Evolutionary conservation across 192 early-diverging fungal genomes (phyloP).

Genomic region (Coemansia sp.): DNA sequence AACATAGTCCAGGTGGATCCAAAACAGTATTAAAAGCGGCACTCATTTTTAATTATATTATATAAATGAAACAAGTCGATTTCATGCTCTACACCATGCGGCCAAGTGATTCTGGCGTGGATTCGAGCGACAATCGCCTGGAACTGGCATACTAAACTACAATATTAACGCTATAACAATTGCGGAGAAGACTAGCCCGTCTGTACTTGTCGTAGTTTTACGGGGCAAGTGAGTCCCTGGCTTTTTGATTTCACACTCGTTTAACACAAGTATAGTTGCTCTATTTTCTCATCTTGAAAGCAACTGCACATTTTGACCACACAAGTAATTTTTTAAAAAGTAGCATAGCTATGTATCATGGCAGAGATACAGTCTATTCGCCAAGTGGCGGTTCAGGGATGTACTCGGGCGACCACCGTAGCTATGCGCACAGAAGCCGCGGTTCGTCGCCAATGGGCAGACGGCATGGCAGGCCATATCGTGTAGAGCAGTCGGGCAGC

Average conservation of each 20-base stretch:
- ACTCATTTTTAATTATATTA: background rate
- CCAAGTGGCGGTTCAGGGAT: slow-evolving; percentile 12
- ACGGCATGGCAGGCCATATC: slow-evolving; percentile 14
- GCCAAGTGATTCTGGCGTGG: background rate
- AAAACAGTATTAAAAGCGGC: background rate
- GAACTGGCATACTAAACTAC: slow-evolving; percentile 3
- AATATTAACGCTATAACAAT: background rate
- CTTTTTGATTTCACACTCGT: background rate
- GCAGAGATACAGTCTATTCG: slow-evolving; percentile 13
- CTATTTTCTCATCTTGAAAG: background rate
- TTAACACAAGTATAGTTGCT: background rate
- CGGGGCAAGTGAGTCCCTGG: background rate
- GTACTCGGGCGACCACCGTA: slow-evolving; percentile 5
- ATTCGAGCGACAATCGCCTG: background rate
- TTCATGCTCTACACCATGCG: slow-evolving; percentile 1
- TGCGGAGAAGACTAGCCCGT: slow-evolving; percentile 2
- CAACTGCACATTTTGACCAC: background rate
- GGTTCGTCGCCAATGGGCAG: slow-evolving; percentile 18
- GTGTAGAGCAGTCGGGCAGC: slow-evolving; percentile 16
- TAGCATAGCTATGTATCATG: background rate
- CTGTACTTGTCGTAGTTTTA: background rate
- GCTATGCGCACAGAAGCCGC: slow-evolving; percentile 11
- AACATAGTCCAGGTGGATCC: slow-evolving; percentile 9
- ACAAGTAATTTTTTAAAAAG: too few species aligned
- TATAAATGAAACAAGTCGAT: background rate